These are phyloP conservation scores for Cavenderia fasciculata DNA, from an alignment of 78 protist genomes.

Conservation along the genomic window DNA sequence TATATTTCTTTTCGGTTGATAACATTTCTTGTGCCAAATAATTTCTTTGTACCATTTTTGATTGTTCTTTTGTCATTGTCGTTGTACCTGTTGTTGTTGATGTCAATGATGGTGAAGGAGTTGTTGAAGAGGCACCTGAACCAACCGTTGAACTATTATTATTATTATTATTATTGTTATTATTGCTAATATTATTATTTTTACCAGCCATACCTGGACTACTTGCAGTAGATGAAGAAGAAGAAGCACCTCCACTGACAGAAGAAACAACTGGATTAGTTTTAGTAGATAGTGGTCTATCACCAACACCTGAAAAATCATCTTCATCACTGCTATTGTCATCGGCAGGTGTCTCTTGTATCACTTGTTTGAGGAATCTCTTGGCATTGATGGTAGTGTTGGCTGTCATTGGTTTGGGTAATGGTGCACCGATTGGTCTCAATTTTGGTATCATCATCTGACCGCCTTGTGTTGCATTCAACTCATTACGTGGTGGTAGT, in stretches of 20 bases:
- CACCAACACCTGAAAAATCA: no score
- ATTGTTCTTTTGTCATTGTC: neutral
- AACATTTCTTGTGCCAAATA: constrained; percentile 64
- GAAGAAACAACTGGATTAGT: no score
- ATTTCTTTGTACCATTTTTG: constrained; percentile 45
- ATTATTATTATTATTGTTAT: no score
- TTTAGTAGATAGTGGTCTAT: no score
- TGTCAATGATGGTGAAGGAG: neutral
- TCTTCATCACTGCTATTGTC: constrained; percentile 38
- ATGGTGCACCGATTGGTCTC: neutral
- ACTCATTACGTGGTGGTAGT: constrained; percentile 55
- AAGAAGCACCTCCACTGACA: no score
- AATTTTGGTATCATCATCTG: neutral
- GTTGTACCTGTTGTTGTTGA: neutral
- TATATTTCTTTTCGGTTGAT: constrained; percentile 65
- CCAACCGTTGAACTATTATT: neutral
- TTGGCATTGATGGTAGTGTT: constrained; percentile 14
- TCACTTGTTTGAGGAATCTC: constrained; percentile 19
- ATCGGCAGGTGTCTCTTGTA: neutral
- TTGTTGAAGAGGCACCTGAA: neutral
- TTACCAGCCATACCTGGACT: neutral
- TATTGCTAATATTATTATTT: no score
- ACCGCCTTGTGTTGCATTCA: neutral
- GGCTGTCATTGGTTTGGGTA: constrained; percentile 6
- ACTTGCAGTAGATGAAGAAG: neutral